These are phyloP conservation scores for Datura wrightii DNA, from an alignment of 257 asterid species.

Conservation along the genomic window DNA sequence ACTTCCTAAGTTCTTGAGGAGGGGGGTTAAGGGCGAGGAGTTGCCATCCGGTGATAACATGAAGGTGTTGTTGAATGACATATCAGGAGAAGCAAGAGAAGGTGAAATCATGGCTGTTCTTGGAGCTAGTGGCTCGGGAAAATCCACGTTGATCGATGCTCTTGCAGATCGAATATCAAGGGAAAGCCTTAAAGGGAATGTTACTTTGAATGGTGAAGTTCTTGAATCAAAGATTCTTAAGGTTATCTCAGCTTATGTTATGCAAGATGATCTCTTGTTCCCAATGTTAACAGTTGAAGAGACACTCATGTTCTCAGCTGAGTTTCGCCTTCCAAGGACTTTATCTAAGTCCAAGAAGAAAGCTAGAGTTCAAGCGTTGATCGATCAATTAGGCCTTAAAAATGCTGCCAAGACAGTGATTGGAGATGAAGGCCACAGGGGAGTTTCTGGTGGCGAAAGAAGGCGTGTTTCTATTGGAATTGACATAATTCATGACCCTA, in stretches of 20 bases:
- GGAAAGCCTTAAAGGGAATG: constrained; percentile 46
- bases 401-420: constrained; percentile 53
- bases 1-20: constrained; percentile 33
- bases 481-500: constrained; percentile 55
- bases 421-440: constrained; percentile 57
- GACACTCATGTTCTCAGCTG: constrained; percentile 55
- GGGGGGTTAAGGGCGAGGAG: neutral
- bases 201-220: constrained; percentile 46
- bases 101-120: constrained; percentile 54
- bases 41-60: neutral
- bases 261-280: constrained; percentile 56
- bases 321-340: constrained; percentile 47
- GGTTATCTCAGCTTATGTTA: constrained; percentile 53
- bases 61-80: constrained; percentile 44
- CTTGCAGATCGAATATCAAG: constrained; percentile 45
- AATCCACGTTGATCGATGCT: constrained; percentile 54
- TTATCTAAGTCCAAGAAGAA: constrained; percentile 43
- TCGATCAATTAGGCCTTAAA: constrained; percentile 49
- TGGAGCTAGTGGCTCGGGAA: constrained; percentile 58
- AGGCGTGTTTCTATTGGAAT: constrained; percentile 55
- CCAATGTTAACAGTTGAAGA: constrained; percentile 59
- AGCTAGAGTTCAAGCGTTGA: constrained; percentile 45
- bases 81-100: constrained; percentile 51
- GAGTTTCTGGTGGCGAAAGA: constrained; percentile 56
- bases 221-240: constrained; percentile 47